Percentiles rank a stretch among this genome's conserved stretches.
Conservation (phyloP, 257 asterid genomes). For the Przewalskia tangutica region DNA sequence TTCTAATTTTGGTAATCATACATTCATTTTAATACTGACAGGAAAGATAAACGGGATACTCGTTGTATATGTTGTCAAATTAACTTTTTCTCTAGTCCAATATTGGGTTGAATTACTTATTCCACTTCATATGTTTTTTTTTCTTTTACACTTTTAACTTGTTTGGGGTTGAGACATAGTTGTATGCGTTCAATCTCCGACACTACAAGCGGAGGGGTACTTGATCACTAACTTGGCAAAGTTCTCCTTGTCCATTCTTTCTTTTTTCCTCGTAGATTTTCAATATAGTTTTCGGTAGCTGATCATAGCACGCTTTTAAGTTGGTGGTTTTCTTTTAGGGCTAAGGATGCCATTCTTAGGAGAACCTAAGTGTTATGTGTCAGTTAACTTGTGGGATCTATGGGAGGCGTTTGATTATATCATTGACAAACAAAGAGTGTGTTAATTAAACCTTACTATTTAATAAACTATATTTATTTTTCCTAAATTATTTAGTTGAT, state of each 20-base stretch:
- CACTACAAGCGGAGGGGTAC: not conserved
- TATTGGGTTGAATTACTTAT: slow-evolving; percentile 16
- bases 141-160: not conserved
- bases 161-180: not conserved
- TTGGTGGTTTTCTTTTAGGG: too few relatives aligned
- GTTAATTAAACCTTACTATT: too few relatives aligned
- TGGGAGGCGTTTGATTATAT: too few relatives aligned
- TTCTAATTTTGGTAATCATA: slow-evolving; percentile 46
- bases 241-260: not conserved
- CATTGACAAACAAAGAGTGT: too few relatives aligned
- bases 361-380: not conserved
- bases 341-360: not conserved
- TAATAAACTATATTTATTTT: too few relatives aligned
- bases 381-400: not conserved
- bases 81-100: slow-evolving; percentile 11
- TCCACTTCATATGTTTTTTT: not conserved
- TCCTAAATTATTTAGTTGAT: too few relatives aligned
- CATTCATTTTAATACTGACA: slow-evolving; percentile 17
- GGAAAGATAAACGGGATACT: slow-evolving; percentile 17
- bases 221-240: not conserved
- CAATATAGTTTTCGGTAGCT: not conserved
- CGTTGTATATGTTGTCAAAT: slow-evolving; percentile 25
- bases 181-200: not conserved
- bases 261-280: not conserved
- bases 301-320: not conserved